A percentile compares a stretch with the other conserved stretches of the same genome.
These are phyloP conservation scores for Rubia yunnanensis DNA, from an alignment of 257 asterid genomes.

Conservation along the genomic window DNA sequence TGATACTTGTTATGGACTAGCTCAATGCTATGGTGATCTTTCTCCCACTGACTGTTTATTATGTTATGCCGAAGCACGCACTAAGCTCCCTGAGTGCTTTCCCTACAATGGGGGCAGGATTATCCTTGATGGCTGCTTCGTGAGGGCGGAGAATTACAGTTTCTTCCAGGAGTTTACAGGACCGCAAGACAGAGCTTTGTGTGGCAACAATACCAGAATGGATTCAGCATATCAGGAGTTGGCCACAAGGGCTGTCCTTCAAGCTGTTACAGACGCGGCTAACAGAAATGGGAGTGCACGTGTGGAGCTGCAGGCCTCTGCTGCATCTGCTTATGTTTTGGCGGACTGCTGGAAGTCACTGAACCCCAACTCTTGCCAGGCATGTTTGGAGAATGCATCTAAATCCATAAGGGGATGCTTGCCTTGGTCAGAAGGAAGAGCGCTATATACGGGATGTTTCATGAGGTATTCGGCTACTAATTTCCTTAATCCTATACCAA, in stretches of 20 bases:
- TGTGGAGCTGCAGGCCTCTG: background rate
- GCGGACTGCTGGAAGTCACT: conserved; percentile 10
- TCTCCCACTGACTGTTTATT: background rate
- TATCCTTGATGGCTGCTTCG: background rate
- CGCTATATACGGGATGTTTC: no score
- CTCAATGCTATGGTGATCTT: background rate
- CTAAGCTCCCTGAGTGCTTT: background rate
- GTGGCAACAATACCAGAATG: background rate
- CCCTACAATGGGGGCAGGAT: background rate
- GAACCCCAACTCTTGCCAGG: background rate
- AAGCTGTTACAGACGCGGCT: conserved; percentile 10
- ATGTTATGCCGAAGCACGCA: background rate
- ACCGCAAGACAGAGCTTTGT: background rate
- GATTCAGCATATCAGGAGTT: background rate
- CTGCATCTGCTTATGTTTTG: background rate
- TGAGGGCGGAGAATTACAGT: background rate
- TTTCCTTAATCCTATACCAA: no score
- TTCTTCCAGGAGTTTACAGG: background rate
- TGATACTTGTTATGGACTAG: background rate
- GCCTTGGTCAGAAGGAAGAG: no score
- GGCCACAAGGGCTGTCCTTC: conserved; percentile 1
- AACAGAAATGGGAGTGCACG: background rate
- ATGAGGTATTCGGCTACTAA: no score
- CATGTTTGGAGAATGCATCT: no score
- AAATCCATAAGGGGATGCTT: no score